Base-by-base conservation (phyloP, 225 moss, liverwort and hornwort species). In the Bryum argenteum region DNA sequence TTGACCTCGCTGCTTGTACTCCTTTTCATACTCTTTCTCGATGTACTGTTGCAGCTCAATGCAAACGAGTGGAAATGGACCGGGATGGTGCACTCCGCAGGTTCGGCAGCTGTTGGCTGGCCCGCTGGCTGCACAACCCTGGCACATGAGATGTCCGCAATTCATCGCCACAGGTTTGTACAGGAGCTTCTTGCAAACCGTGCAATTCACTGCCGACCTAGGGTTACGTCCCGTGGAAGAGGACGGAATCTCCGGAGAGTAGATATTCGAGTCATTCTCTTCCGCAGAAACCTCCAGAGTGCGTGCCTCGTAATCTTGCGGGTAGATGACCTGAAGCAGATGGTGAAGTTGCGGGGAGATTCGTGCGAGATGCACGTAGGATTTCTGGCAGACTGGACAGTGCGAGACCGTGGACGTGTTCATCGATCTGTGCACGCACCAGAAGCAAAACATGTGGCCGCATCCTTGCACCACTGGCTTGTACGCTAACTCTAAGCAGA, bases 401-500 rank as follows among this genome's bases (percentile, higher is more conserved):
- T 92, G 92, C 18, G 97, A 98, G 56, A 94, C 94, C 48, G 88
- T 83, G 61, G 64, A 77, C 41, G 69, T 71, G 72, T 85, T 94
- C 97, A 98, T 98, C 26, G 94, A 88, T 18, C 73, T 75, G 74
- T 98, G 92, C 61, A 98, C 79, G 79, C 97, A 98, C 88, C 92
- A 89, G 78, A 98, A 94, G 68, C 97, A 98, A 77, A 98, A 98
- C 79, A 92, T 54, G 78, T 98, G 97, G 9, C 97, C 97, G 71
- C 97, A 98, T 69, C 88, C 93, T 70, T 94, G 90, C 17, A 98
- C 92, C 5, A 98, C 92, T 28, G 97, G 97, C 88, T 98, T 98
- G 88, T 94, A 90, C 8, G 85, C 85, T 77, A 98, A 75, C 78
- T 97, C 96, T 76, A 98, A 45, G 83, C 97, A 98, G 38, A 98